A percentile compares a stretch with the other conserved stretches of the same genome.
Conservation (phyloP, 2,329 filamentous ascomycete genomes). For the Colletotrichum noveboracense region DNA sequence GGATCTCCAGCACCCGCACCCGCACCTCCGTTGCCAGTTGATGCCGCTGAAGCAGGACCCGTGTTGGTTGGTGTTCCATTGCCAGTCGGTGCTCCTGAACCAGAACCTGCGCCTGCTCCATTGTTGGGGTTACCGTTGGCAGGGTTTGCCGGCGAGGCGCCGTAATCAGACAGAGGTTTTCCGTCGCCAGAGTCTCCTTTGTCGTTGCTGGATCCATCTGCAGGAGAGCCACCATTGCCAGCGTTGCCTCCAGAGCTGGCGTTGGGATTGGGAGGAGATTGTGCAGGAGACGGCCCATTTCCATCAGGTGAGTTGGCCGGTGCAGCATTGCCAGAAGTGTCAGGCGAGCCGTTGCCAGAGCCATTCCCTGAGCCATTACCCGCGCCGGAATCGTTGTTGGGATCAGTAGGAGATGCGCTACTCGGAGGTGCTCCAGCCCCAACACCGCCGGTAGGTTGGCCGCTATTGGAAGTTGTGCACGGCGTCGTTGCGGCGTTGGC, state of each 20-base stretch:
- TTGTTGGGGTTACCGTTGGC: background rate
- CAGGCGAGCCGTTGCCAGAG: background rate
- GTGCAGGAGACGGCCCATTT: background rate
- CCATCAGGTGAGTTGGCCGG: background rate
- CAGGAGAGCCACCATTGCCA: background rate
- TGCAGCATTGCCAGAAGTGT: background rate
- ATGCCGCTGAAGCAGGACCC: background rate
- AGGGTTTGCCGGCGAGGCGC: background rate
- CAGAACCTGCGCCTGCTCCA: background rate
- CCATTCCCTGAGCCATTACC: background rate
- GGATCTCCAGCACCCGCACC: background rate
- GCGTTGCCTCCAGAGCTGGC: background rate
- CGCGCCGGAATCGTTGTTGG: background rate
- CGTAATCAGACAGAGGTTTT: background rate
- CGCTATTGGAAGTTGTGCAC: background rate
- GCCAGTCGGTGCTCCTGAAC: background rate
- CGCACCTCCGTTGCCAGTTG: background rate
- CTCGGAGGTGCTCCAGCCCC: background rate
- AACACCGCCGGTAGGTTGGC: background rate
- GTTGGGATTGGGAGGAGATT: background rate
- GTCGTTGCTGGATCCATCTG: background rate
- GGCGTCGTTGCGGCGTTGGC: background rate
- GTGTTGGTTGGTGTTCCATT: background rate
- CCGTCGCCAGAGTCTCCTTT: background rate
- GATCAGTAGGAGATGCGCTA: background rate